Conservation (phyloP, 179 eudicot species). For the Silene coronaria region DNA sequence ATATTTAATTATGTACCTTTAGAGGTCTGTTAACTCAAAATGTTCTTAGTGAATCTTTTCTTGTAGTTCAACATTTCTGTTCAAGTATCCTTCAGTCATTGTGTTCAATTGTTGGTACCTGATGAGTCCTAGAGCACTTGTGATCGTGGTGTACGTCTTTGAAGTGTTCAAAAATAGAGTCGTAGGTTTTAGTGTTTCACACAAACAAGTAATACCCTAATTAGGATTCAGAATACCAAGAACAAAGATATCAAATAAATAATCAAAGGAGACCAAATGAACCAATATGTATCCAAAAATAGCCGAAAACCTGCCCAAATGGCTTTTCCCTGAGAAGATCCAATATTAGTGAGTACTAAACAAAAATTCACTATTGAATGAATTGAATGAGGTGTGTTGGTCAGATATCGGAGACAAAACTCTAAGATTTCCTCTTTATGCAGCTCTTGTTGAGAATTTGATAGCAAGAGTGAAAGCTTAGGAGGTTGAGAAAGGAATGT, state of each 20-base stretch:
- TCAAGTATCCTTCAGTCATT: neutral
- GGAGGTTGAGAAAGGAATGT: slow-evolving; percentile 69
- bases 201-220: neutral
- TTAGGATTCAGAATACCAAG: neutral
- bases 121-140: neutral
- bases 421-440: slow-evolving; percentile 13
- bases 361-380: neutral
- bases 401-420: neutral
- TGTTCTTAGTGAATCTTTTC: neutral
- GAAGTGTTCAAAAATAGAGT: neutral
- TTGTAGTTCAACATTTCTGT: neutral
- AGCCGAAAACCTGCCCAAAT: neutral
- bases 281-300: neutral
- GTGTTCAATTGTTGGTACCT: neutral
- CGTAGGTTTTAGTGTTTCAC: neutral
- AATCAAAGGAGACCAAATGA: neutral
- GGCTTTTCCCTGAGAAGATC: neutral
- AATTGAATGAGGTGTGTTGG: neutral
- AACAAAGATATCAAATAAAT: neutral
- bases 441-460: slow-evolving; percentile 82
- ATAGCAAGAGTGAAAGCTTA: slow-evolving; percentile 71
- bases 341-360: neutral
- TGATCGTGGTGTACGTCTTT: neutral
- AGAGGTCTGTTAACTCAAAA: neutral
- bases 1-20: neutral